Conservation (phyloP, 495 filamentous ascomycete genomes). For the Xylaria scruposa region DNA sequence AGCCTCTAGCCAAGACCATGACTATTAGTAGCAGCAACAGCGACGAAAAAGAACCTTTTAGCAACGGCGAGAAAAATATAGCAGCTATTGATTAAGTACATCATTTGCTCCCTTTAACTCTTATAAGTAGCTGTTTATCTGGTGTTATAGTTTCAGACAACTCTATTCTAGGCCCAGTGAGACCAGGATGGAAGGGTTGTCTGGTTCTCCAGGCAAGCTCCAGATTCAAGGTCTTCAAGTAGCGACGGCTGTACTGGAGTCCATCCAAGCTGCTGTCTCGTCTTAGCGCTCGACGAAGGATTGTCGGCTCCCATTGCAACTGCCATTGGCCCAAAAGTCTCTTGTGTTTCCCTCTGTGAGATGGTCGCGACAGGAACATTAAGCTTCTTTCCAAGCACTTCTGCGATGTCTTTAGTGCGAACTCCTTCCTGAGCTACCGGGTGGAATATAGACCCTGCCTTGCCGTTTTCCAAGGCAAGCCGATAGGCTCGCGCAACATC, state of each 20-base stretch:
- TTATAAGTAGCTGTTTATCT: background rate
- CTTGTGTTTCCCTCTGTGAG: constrained; percentile 40
- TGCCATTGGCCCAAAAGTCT: constrained; percentile 43
- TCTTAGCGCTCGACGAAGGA: constrained; percentile 50
- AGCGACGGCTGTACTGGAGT: constrained; percentile 37
- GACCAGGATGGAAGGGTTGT: constrained; percentile 7
- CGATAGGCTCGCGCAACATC: constrained; percentile 52
- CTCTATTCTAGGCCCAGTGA: background rate
- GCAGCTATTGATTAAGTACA: too few relatives aligned
- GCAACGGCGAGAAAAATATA: too few relatives aligned
- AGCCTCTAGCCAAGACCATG: too few relatives aligned
- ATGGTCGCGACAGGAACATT: constrained; percentile 42
- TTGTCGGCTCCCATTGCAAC: constrained; percentile 41
- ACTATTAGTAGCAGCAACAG: too few relatives aligned
- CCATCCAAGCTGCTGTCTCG: constrained; percentile 52
- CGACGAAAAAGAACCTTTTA: too few relatives aligned
- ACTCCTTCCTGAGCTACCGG: constrained; percentile 50
- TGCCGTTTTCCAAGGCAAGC: constrained; percentile 52
- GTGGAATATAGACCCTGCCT: constrained; percentile 48
- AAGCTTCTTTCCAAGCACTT: constrained; percentile 45
- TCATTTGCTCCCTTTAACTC: too few relatives aligned
- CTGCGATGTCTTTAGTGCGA: constrained; percentile 48
- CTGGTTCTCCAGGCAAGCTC: background rate
- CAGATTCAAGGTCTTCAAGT: constrained; percentile 41
- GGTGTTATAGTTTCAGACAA: background rate